phyloP scores from a whole-genome alignment of 2,329 filamentous ascomycete species.

The Xylariaceae sp. region DNA sequence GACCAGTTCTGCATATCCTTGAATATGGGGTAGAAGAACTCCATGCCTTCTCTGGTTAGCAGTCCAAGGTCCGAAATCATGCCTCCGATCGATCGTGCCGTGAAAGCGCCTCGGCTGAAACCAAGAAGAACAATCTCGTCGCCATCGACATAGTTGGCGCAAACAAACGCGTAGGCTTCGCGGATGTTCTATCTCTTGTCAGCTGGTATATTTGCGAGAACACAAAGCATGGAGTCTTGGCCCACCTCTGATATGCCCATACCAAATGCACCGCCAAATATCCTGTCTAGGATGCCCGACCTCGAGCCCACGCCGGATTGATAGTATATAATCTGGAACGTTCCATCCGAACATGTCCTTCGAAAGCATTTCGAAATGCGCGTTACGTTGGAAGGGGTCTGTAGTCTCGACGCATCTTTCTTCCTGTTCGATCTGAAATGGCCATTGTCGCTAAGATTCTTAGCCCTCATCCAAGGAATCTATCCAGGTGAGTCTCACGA shows the following conservation, averaged over 20 bases:
- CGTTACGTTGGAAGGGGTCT: conserved; percentile 56
- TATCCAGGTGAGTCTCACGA: conserved; percentile 27
- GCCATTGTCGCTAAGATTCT: conserved; percentile 38
- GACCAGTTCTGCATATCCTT: conserved; percentile 53
- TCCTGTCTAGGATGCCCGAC: conserved; percentile 42
- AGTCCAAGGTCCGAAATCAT: conserved; percentile 49
- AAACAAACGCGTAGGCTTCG: conserved; percentile 58
- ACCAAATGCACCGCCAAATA: conserved; percentile 52
- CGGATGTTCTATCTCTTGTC: conserved; percentile 41
- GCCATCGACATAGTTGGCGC: conserved; percentile 54
- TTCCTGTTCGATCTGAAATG: conserved; percentile 38
- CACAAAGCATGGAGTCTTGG: background rate
- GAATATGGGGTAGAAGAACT: conserved; percentile 52
- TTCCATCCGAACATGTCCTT: conserved; percentile 45
- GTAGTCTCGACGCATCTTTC: conserved; percentile 36
- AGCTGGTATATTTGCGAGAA: conserved; percentile 7
- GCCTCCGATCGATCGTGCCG: conserved; percentile 50
- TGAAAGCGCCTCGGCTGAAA: conserved; percentile 56
- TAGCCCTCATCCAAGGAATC: conserved; percentile 5
- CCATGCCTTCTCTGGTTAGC: conserved; percentile 48
- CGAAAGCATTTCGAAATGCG: conserved; percentile 54
- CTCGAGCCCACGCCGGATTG: conserved; percentile 56
- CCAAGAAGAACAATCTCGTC: conserved; percentile 54
- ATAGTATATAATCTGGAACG: conserved; percentile 55
- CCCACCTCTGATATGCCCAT: conserved; percentile 48